These are phyloP conservation scores for Laetiporus sulphureus DNA, from an alignment of 1,284 basidiomycete genomes.

Conservation along the genomic window DNA sequence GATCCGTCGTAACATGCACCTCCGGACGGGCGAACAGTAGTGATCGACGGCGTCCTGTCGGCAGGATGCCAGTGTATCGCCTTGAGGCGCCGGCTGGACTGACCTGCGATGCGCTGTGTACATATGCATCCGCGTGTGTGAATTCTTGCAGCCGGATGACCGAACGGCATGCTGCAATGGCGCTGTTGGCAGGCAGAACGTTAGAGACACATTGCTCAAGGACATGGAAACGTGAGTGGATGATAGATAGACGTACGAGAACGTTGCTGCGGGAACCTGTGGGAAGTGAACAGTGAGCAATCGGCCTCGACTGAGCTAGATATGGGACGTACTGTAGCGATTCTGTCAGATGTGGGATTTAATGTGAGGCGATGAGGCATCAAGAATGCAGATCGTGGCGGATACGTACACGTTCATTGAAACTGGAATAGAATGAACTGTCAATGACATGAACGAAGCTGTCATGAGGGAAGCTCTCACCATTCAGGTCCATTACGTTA, in stretches of 20 bases:
- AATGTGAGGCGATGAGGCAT: not conserved
- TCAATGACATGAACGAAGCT: constrained; percentile 2
- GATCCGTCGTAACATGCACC: constrained; percentile 53
- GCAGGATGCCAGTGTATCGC: constrained; percentile 9
- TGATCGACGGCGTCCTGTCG: constrained; percentile 10
- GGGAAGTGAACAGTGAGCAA: no score
- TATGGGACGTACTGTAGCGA: constrained; percentile 22
- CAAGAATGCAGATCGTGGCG: not conserved
- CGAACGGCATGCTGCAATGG: constrained; percentile 58
- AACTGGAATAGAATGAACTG: constrained; percentile 26
- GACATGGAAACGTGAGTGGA: no score
- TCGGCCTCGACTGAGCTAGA: no score
- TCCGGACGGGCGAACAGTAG: constrained; percentile 35
- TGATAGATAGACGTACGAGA: constrained; percentile 39
- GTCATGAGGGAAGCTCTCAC: constrained; percentile 30
- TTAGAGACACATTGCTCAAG: not conserved
- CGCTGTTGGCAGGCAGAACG: constrained; percentile 26
- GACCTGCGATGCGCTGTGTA: constrained; percentile 39
- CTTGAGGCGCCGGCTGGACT: constrained; percentile 17
- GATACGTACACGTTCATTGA: constrained; percentile 60
- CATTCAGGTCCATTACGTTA: constrained; percentile 51
- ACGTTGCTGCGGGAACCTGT: constrained; percentile 59
- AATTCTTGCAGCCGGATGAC: constrained; percentile 58
- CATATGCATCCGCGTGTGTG: constrained; percentile 38
- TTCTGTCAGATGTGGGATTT: constrained; percentile 12